Percentiles rank a stretch among this genome's conserved stretches.
phyloP scores from a whole-genome alignment of 2,329 filamentous ascomycete species.

The Zymoseptoria pseudotritici region DNA sequence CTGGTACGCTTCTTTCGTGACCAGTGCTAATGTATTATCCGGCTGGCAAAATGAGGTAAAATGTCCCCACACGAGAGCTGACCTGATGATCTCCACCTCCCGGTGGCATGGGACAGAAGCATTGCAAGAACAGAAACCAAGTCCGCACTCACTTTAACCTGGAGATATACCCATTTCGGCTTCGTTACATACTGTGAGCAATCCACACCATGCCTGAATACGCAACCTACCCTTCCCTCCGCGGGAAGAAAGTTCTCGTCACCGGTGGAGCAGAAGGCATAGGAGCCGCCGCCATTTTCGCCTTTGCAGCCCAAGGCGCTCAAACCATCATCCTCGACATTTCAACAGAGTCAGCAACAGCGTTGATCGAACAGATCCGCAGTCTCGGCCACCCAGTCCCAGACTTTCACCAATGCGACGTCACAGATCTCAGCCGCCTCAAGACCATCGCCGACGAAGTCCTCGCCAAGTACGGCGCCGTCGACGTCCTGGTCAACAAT shows the following conservation, averaged over 20 bases:
- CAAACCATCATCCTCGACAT: slow-evolving; percentile 56
- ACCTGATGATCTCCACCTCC: neutral
- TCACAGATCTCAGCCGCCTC: slow-evolving; percentile 47
- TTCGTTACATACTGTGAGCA: neutral
- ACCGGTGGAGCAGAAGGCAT: slow-evolving; percentile 61
- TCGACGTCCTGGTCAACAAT: slow-evolving; percentile 57
- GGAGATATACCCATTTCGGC: neutral
- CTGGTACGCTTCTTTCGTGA: neutral
- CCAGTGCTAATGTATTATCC: neutral
- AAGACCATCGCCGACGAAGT: slow-evolving; percentile 38
- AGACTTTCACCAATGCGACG: slow-evolving; percentile 39
- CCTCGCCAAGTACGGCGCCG: slow-evolving; percentile 37
- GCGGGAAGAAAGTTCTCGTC: slow-evolving; percentile 53
- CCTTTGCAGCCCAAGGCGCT: slow-evolving; percentile 52
- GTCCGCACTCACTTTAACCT: neutral
- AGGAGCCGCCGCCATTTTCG: slow-evolving; percentile 51
- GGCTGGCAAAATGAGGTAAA: neutral
- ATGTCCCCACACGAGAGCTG: neutral
- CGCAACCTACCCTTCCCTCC: slow-evolving; percentile 34
- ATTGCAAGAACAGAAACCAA: neutral
- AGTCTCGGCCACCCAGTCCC: slow-evolving; percentile 8
- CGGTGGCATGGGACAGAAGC: neutral
- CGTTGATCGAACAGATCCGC: slow-evolving; percentile 37
- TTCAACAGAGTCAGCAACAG: slow-evolving; percentile 43
- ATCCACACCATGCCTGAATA: slow-evolving; percentile 8